Conservation (phyloP, 306 rosid genomes). For the Quercus robur region DNA sequence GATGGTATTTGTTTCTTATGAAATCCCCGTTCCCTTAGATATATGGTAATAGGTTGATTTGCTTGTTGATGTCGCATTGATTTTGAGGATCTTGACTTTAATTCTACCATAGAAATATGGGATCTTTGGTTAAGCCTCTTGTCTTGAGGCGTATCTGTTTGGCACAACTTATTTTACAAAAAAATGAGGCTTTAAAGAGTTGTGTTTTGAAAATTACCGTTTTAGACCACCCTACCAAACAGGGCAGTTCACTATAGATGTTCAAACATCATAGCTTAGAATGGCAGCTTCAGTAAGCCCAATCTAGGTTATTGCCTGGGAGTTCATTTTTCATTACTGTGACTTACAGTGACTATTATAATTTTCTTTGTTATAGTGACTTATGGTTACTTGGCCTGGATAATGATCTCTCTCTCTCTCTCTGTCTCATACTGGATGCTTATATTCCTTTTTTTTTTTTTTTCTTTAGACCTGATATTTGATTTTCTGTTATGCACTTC, state of each 20-base stretch:
- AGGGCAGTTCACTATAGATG: neutral
- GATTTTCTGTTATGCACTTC: neutral
- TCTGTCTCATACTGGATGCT: neutral
- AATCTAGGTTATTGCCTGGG: neutral
- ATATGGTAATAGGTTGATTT: neutral
- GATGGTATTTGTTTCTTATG: neutral
- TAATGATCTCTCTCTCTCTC: neutral
- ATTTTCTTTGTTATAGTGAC: neutral
- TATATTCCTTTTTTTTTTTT: no score
- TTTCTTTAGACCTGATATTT: neutral
- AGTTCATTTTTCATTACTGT: no score
- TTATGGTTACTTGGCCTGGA: neutral
- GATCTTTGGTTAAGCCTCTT: neutral
- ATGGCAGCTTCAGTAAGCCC: neutral
- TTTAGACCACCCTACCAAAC: no score
- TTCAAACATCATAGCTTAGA: neutral
- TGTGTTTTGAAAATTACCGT: no score
- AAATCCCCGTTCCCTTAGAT: neutral
- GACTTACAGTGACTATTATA: no score
- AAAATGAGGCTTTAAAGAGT: no score
- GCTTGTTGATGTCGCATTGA: neutral
- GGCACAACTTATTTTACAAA: no score
- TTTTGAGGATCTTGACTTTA: neutral
- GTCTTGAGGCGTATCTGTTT: neutral
- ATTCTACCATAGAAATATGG: neutral